Conservation (phyloP, 768 basidiomycete species). For the Tricholoma furcatifolium region DNA sequence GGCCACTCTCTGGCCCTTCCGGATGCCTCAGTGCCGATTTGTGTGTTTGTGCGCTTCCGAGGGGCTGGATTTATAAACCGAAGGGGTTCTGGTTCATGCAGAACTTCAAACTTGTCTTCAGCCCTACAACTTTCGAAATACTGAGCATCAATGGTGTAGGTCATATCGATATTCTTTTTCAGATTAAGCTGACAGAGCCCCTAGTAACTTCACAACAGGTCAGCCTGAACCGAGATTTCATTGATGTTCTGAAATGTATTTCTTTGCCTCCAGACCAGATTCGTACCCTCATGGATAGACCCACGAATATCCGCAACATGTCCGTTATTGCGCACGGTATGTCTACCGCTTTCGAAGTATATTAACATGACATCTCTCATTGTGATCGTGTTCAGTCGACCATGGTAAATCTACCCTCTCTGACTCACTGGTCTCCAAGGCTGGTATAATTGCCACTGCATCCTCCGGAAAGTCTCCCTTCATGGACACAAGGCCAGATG, state of each 20-base stretch:
- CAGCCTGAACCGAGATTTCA: slow-evolving; percentile 30
- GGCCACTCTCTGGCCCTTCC: too few relatives aligned
- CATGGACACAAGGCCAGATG: slow-evolving; percentile 99
- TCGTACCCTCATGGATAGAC: slow-evolving; percentile 82
- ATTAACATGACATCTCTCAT: slow-evolving; percentile 4
- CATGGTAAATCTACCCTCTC: slow-evolving; percentile 99
- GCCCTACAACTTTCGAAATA: too few relatives aligned
- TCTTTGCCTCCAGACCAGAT: slow-evolving; percentile 64
- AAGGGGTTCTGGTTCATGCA: too few relatives aligned
- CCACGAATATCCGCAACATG: slow-evolving; percentile 95
- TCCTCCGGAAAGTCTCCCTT: slow-evolving; percentile 98
- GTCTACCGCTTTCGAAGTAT: slow-evolving; percentile 24
- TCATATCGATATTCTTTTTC: slow-evolving; percentile 23
- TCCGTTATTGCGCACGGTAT: slow-evolving; percentile 89
- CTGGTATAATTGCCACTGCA: slow-evolving; percentile 94
- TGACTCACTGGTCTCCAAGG: slow-evolving; percentile 98
- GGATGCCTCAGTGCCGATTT: too few relatives aligned
- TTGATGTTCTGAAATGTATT: neutral
- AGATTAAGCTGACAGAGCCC: slow-evolving; percentile 20
- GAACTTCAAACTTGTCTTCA: too few relatives aligned
- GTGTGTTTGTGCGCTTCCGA: too few relatives aligned
- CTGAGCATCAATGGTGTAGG: slow-evolving; percentile 86
- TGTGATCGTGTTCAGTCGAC: slow-evolving; percentile 75
- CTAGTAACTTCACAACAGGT: slow-evolving; percentile 89
- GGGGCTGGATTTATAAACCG: too few relatives aligned